Evolutionary conservation across 2,329 filamentous ascomycete species (phyloP).

Genomic region (Fusarium sp.): DNA sequence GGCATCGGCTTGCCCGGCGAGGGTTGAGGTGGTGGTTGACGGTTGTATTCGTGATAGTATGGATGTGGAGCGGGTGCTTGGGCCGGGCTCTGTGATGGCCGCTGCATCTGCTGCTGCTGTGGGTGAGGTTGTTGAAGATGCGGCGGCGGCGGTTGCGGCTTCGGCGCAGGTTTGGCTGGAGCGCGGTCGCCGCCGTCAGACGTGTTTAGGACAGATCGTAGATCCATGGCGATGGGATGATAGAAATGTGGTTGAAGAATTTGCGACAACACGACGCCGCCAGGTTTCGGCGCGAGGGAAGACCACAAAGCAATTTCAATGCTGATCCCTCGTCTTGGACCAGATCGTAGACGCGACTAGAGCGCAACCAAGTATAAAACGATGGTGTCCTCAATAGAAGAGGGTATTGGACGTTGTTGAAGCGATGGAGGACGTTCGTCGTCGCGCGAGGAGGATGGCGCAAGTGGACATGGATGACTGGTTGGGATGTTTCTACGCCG

Average conservation of each 20-base stretch:
- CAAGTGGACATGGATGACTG: slow-evolving; percentile 51
- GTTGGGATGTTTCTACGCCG: slow-evolving; percentile 46
- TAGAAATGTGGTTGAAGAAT: slow-evolving; percentile 18
- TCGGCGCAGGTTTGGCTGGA: slow-evolving; percentile 53
- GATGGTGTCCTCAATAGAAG: slow-evolving; percentile 17
- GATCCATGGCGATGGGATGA: slow-evolving; percentile 60
- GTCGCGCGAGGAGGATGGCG: slow-evolving; percentile 49
- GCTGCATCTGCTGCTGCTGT: slow-evolving; percentile 62
- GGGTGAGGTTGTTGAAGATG: slow-evolving; percentile 52
- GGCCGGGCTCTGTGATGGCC: slow-evolving; percentile 56
- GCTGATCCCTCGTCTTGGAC: slow-evolving; percentile 36
- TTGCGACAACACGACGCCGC: slow-evolving; percentile 38
- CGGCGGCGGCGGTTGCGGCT: slow-evolving; percentile 54
- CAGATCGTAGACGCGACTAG: slow-evolving; percentile 44
- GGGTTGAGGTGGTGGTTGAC: slow-evolving; percentile 61
- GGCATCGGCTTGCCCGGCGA: slow-evolving; percentile 64
- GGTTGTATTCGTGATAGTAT: slow-evolving; percentile 68
- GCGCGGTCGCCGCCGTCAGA: slow-evolving; percentile 62
- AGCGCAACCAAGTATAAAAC: slow-evolving; percentile 15
- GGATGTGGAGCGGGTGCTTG: slow-evolving; percentile 48
- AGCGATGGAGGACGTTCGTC: slow-evolving; percentile 42
- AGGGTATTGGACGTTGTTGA: slow-evolving; percentile 5
- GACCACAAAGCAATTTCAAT: slow-evolving; percentile 43
- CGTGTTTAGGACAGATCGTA: slow-evolving; percentile 69
- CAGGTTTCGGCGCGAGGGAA: slow-evolving; percentile 36